Base-by-base conservation (phyloP, 179 eudicot genomes). In the Silene coronaria region DNA sequence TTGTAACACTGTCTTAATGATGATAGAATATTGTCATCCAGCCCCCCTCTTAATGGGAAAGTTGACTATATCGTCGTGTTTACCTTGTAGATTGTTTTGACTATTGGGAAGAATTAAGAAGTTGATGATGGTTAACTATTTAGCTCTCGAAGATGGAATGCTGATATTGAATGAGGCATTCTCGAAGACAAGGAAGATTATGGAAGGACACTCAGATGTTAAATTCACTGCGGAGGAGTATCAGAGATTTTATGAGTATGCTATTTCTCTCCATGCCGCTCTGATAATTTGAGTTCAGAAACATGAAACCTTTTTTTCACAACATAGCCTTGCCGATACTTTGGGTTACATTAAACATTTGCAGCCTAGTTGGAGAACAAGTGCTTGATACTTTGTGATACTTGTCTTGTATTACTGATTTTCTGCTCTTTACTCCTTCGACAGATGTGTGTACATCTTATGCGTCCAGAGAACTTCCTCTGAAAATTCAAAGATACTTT, bases 361-460 rank as follows among this genome's bases (percentile, higher is more conserved):
- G 55, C 55, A 48, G 55, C 55, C 55, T 48, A 48, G 55, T 48
- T 48, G 55, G 16, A 11, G 8, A 11, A 48, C 55, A n/a, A n/a
- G n/a, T n/a, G n/a, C n/a, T n/a, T n/a, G n/a, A n/a, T n/a, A n/a
- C n/a, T n/a, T n/a, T n/a, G n/a, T n/a, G n/a, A n/a, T n/a, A n/a
- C n/a, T n/a, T n/a, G 26, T 21, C n/a, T 57, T 38, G 71, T 2
- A 1, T 59, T 21, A 16, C 42, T 71, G 55, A 71, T 65, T 71
- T 3, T 64, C 62, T 78, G 57, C 77, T 78, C 72, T 38, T 38
- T 19, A 70, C 76, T 72, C 60, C 63, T 60, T 61, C 30, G 16
- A 57, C 69, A 82, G 84, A 75, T 82, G 84, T 72, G 84, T 82
- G 24, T 82, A 82, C 76, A 42, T 71, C 75, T 72, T 79, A 77